Conservation (phyloP, 257 asterid species). For the Forsythia viridissima region DNA sequence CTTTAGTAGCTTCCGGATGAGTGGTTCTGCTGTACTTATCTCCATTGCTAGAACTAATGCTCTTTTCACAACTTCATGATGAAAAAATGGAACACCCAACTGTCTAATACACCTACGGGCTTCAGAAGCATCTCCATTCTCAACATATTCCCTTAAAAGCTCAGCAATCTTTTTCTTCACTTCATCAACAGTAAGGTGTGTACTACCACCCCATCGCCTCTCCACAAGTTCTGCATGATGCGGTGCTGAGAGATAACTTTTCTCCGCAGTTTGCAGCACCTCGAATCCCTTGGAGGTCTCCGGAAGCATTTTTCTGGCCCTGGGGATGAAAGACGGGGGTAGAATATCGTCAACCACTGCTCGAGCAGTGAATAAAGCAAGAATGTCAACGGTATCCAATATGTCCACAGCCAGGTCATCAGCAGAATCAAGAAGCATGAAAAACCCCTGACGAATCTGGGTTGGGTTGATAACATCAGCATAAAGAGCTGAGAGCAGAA, state of each 20-base stretch:
- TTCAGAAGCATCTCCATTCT: slow-evolving; percentile 90
- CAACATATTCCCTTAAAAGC: slow-evolving; percentile 81
- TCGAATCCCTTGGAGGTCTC: slow-evolving; percentile 80
- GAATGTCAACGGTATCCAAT: slow-evolving; percentile 85
- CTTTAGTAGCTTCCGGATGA: slow-evolving; percentile 66
- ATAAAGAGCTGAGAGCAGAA: slow-evolving; percentile 88
- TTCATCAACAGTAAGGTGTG: slow-evolving; percentile 85
- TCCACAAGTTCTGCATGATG: slow-evolving; percentile 99
- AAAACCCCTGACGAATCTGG: slow-evolving; percentile 80
- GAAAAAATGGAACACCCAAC: slow-evolving; percentile 89
- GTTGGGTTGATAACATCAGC: slow-evolving; percentile 76
- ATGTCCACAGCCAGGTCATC: slow-evolving; percentile 94
- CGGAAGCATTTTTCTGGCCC: slow-evolving; percentile 70
- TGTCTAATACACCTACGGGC: slow-evolving; percentile 92
- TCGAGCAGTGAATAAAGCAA: slow-evolving; percentile 85
- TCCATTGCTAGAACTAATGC: slow-evolving; percentile 89
- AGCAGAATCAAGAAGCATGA: slow-evolving; percentile 86
- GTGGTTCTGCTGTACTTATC: slow-evolving; percentile 62
- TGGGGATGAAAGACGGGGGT: slow-evolving; percentile 87
- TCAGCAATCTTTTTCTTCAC: slow-evolving; percentile 90
- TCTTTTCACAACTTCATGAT: slow-evolving; percentile 96
- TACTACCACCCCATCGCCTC: slow-evolving; percentile 97
- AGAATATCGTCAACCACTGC: slow-evolving; percentile 96
- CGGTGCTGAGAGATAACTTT: slow-evolving; percentile 93
- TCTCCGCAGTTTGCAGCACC: slow-evolving; percentile 63